These are phyloP conservation scores for Rhizodiscina lignyota DNA, from an alignment of 495 filamentous ascomycete species.

Conservation along the genomic window DNA sequence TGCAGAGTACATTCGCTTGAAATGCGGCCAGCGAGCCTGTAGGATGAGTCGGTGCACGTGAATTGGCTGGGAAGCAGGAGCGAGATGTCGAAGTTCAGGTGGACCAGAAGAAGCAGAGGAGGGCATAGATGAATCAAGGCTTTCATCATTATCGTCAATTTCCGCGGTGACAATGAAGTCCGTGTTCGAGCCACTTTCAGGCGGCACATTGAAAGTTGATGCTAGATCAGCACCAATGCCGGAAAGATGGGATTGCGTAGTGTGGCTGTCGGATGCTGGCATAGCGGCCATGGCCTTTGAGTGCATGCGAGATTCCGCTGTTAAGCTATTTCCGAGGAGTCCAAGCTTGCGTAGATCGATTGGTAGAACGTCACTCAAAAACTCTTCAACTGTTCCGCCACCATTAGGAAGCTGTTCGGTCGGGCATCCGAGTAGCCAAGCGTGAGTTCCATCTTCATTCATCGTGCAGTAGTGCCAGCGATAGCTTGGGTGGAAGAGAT, in stretches of 20 bases:
- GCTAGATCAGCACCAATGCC: slow-evolving; percentile 71
- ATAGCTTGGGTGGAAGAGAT: slow-evolving; percentile 75
- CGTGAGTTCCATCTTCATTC: slow-evolving; percentile 83
- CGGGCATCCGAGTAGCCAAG: slow-evolving; percentile 86
- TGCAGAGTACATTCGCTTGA: slow-evolving; percentile 71
- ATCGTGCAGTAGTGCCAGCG: slow-evolving; percentile 96
- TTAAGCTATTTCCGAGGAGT: slow-evolving; percentile 62
- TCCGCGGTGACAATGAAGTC: slow-evolving; percentile 79
- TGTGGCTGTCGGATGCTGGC: slow-evolving; percentile 31
- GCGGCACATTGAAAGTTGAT: slow-evolving; percentile 64
- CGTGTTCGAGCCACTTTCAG: slow-evolving; percentile 61
- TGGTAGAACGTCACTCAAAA: slow-evolving; percentile 81
- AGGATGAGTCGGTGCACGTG: slow-evolving; percentile 88
- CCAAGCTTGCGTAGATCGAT: slow-evolving; percentile 80
- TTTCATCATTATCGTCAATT: slow-evolving; percentile 47
- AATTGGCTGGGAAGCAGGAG: slow-evolving; percentile 39
- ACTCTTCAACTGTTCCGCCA: slow-evolving; percentile 56
- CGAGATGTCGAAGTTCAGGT: slow-evolving; percentile 17
- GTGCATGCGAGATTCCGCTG: slow-evolving; percentile 39
- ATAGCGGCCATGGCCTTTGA: slow-evolving; percentile 27
- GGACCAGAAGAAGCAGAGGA: slow-evolving; percentile 17
- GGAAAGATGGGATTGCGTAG: slow-evolving; percentile 29
- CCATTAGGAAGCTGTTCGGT: slow-evolving; percentile 42
- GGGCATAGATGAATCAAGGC: slow-evolving; percentile 34
- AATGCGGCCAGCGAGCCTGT: slow-evolving; percentile 91